Percentiles rank a stretch among this genome's conserved stretches.
phyloP scores from a whole-genome alignment of 495 filamentous ascomycete genomes.

The Letharia lupina region DNA sequence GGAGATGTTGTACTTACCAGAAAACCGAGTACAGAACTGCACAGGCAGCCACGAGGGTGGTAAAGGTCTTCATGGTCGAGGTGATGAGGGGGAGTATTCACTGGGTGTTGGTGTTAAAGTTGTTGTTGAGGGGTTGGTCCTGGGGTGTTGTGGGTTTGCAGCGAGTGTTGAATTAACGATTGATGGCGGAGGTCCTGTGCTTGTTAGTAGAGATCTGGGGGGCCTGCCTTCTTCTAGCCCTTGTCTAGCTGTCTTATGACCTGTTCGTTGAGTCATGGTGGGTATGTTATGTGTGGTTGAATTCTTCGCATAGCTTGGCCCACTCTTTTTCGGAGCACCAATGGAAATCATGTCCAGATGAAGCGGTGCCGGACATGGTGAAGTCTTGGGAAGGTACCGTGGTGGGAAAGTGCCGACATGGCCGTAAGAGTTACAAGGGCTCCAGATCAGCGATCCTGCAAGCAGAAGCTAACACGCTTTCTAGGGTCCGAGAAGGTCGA shows the following conservation, averaged over 20 bases:
- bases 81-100: not conserved
- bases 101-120: not conserved
- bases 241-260: not conserved
- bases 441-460: conserved; percentile 3
- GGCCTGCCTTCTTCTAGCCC: not conserved
- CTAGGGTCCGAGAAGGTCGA: not conserved
- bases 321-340: not conserved
- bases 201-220: conserved; percentile 4
- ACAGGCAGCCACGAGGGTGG: conserved; percentile 17
- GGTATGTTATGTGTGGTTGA: not conserved
- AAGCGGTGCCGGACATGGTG: not conserved
- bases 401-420: not conserved
- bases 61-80: conserved; percentile 18
- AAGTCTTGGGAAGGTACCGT: not conserved
- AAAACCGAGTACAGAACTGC: conserved; percentile 19
- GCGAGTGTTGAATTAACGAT: conserved; percentile 1
- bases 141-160: not conserved
- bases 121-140: not conserved
- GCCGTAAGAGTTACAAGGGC: not conserved
- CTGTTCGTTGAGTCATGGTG: not conserved
- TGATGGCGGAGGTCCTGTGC: not conserved
- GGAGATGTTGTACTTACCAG: conserved; percentile 12
- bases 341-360: conserved; percentile 3
- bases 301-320: conserved; percentile 8
- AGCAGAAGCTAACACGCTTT: not conserved